Evolutionary conservation across 2,329 filamentous ascomycete genomes (phyloP), one percentile per base, ranked within the genome.

Genomic region (Cladosporium sp.): DNA sequence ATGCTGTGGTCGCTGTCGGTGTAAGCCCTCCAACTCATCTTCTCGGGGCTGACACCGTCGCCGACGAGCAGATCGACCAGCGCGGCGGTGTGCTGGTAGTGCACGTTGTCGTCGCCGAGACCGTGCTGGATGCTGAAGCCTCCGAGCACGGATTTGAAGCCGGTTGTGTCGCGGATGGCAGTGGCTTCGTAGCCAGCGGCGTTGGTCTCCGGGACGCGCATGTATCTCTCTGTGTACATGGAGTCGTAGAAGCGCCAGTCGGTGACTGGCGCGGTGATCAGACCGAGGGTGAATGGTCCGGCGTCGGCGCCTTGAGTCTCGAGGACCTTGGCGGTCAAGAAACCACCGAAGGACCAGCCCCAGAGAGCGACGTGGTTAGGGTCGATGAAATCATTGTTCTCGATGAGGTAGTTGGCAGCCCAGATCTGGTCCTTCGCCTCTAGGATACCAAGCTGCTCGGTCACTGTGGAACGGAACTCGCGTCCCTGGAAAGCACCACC

Each of bases 171-270:
- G 66, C 83, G 82, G 1, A 91, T 86, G 0, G 87, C 87, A 0
- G 85, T 86, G 61, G 80, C 79, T 65, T 84, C 83, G 77, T 91
- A 91, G 33, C 88, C 88, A 0, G 76, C 84, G 0, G 77, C 78
- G 72, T 91, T 91, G 49, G 78, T 76, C 3, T 79, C 77, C 1
- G 83, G 81, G 0, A 81, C 85, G 77, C 90, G 89, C 88, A 91
- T 91, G 78, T 89, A 91, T 12, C 89, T 84, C 75, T 91, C 89
- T 0, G 89, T 90, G 74, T 90, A 91, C 80, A 91, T 85, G 64
- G 82, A 85, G 75, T 91, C 88, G 75, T 91, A 91, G 78, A 91
- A 87, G 1, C 88, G 83, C 86, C 87, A 91, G 77, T 91, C 89
- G 2, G 82, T 82, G 0, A 91, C 88, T 0, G 88, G 88, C 0